These are phyloP conservation scores for Spizellomyces sp. DNA, from an alignment of 192 early-diverging fungal genomes.

Conservation along the genomic window DNA sequence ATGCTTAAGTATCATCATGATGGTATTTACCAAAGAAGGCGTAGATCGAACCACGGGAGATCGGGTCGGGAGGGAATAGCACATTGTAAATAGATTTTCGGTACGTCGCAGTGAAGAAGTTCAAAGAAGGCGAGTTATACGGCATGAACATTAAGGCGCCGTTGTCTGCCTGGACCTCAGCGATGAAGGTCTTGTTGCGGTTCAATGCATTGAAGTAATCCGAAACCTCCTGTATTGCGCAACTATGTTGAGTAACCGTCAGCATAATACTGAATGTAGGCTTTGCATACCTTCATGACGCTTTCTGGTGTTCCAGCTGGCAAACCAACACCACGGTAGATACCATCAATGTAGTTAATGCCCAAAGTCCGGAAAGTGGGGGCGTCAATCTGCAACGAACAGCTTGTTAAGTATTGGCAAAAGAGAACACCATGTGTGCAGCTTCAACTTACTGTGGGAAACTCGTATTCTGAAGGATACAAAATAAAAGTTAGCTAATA, in stretches of 20 bases:
- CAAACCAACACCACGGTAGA: conserved; percentile 31
- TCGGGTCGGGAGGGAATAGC: conserved; percentile 18
- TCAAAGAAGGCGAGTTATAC: conserved; percentile 6
- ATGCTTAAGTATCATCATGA: not conserved
- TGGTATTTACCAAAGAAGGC: conserved; percentile 4
- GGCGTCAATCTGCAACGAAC: conserved; percentile 6
- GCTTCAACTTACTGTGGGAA: not conserved
- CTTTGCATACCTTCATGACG: too few relatives aligned
- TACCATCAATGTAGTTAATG: conserved; percentile 32
- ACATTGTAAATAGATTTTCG: not conserved
- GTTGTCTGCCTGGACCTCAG: conserved; percentile 7
- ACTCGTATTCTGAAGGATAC: conserved; percentile 18
- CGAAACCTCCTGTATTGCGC: not conserved
- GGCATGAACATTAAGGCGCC: conserved; percentile 19
- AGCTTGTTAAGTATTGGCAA: too few relatives aligned
- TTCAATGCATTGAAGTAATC: conserved; percentile 21
- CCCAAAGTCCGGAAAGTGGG: conserved; percentile 29
- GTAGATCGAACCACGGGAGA: conserved; percentile 17
- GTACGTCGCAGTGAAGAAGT: conserved; percentile 8
- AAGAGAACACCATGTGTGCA: too few relatives aligned
- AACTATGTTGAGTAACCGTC: not conserved
- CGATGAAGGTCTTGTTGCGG: conserved; percentile 27
- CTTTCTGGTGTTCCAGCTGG: conserved; percentile 13
- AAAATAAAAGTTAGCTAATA: not conserved
- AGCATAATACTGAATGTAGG: too few relatives aligned